Conservation (phyloP, 1,139 yeast species). For the Eremothecium gossypii region DNA sequence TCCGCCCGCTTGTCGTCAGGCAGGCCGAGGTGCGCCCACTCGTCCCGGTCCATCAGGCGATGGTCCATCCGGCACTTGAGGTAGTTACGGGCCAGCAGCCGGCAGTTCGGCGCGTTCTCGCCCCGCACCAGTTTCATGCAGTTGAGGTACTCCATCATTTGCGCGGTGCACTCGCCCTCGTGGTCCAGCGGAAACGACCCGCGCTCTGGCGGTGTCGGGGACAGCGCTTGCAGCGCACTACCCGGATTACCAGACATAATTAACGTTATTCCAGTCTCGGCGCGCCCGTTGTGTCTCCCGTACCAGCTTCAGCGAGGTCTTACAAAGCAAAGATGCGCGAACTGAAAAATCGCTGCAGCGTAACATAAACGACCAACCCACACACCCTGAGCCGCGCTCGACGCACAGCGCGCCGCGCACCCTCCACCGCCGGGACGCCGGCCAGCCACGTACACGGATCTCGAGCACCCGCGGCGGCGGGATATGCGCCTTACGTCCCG, state of each 20-base stretch:
- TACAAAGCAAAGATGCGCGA: too few relatives aligned
- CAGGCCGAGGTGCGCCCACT: slow-evolving; percentile 76
- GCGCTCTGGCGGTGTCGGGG: slow-evolving; percentile 91
- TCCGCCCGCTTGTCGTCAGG: slow-evolving; percentile 44
- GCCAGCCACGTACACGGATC: too few relatives aligned
- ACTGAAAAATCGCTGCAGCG: too few relatives aligned
- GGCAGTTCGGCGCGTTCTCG: slow-evolving; percentile 81
- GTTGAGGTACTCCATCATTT: slow-evolving; percentile 65
- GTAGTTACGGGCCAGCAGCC: slow-evolving; percentile 72
- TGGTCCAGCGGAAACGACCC: slow-evolving; percentile 96
- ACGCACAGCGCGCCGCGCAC: too few relatives aligned
- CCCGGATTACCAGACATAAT: slow-evolving; percentile 33
- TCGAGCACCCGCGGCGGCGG: too few relatives aligned
- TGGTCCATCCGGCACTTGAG: slow-evolving; percentile 85
- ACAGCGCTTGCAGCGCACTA: slow-evolving; percentile 41
- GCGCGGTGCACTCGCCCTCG: slow-evolving; percentile 69
- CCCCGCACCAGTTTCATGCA: slow-evolving; percentile 75
- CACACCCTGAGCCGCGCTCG: too few relatives aligned
- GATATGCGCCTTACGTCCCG: too few relatives aligned
- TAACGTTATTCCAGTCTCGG: neutral
- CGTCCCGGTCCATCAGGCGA: slow-evolving; percentile 73
- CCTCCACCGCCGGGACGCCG: too few relatives aligned
- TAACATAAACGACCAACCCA: too few relatives aligned
- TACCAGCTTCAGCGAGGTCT: too few relatives aligned
- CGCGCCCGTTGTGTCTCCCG: too few relatives aligned